phyloP scores from a whole-genome alignment of 139 green algal species.

The Zygnema circumcarinatum region DNA sequence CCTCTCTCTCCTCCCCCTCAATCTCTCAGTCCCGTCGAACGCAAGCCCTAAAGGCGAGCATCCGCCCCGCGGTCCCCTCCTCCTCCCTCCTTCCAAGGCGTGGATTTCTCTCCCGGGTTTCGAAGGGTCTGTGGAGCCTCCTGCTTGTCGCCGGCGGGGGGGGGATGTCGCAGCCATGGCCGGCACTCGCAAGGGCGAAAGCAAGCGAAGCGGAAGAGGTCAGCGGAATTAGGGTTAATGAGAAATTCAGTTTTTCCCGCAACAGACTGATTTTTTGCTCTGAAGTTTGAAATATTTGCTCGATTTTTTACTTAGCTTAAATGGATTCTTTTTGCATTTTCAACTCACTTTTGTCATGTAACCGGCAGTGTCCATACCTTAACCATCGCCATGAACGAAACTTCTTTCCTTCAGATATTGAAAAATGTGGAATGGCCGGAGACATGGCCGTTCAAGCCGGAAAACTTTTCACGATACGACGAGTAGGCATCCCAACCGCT shows the following conservation, averaged over 20 bases:
- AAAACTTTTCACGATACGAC: conserved; percentile 54
- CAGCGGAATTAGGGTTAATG: too few relatives aligned
- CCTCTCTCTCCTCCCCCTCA: background rate
- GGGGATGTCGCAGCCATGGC: background rate
- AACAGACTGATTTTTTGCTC: too few relatives aligned
- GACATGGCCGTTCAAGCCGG: conserved; percentile 40
- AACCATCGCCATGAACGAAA: too few relatives aligned
- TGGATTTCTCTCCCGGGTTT: background rate
- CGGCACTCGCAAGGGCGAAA: background rate
- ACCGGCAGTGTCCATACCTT: too few relatives aligned
- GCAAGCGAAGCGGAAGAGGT: background rate
- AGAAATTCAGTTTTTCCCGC: too few relatives aligned
- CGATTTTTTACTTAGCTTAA: too few relatives aligned
- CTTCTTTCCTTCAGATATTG: conserved; percentile 14
- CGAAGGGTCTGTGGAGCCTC: background rate
- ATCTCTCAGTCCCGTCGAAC: background rate
- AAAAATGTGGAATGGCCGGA: conserved; percentile 49
- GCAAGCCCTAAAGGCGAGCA: too few relatives aligned
- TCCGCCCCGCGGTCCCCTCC: too few relatives aligned
- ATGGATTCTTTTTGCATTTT: too few relatives aligned
- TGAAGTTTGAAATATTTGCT: too few relatives aligned
- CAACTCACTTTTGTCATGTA: too few relatives aligned
- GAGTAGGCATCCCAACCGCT: conserved; percentile 31
- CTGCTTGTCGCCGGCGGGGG: background rate
- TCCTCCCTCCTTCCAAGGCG: background rate